Base-by-base conservation (phyloP, 768 basidiomycete species). In the Suillus subalutaceus region DNA sequence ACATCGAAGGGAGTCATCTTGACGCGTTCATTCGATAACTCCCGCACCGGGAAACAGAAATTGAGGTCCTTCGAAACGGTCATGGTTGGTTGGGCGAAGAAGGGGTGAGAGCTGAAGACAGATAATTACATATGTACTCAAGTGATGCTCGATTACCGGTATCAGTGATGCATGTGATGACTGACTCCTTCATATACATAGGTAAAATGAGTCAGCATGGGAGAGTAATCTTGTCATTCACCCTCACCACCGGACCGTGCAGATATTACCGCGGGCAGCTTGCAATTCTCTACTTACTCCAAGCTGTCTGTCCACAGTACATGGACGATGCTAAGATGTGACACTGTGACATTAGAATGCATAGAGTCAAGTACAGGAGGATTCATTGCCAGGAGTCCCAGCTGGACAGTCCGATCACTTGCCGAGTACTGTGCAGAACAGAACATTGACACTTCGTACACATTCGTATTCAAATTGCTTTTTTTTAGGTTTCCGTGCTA, bases 1-100 rank as follows among this genome's bases (percentile, higher is more conserved):
- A 83, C 84, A 30, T 81, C 71, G 72, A 87, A 87, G 1, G 85
- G 85, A 0, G 77, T 77, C 30, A 88, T 75, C 63, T 76, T 79
- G 18, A 87, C 71, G 20, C 82, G 77, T 16, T 81, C 80, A 67
- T 75, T 85, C 65, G 85, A 79, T 13, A 88, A 72, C 35, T 78
- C 70, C 1, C 79, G 82, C 5, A 85, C 71, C 1, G 82, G 78
- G 68, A 82, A 84, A 66, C 82, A 84, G 69, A 87, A 87, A 65
- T 87, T 85, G 52, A 79, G 50, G 63, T 85, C 77, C 18, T 18
- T 20, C 12, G 41, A n/a, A 26, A 15, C 5, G 3, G 41, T 13
- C 59, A 60, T 60, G 41, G 18, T 43, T 59, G 10, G 3, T 60
- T 26, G 20, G 10, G 43, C 26, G 41, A 43, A 32, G 40, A 60